Evolutionary conservation across 2,329 filamentous ascomycete genomes (phyloP), one percentile per base, ranked within the genome.

Genomic region (Shiraia bambusicola): DNA sequence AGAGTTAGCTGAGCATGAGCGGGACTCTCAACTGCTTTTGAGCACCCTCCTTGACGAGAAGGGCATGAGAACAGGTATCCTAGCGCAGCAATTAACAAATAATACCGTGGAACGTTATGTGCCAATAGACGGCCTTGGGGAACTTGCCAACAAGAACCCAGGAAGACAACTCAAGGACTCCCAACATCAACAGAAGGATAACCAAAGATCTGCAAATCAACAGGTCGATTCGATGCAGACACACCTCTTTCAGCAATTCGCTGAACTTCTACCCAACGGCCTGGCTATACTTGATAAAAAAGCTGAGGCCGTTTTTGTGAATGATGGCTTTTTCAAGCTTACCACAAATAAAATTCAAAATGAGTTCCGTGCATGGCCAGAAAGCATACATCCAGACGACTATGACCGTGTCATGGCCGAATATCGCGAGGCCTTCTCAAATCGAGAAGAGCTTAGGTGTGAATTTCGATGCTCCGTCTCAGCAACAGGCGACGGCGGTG

Each of bases 231-330:
- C 58, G 35, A 70, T 51, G 58, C 71, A 63, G 59, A 74, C 58
- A 41, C 69, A 59, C 4, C 67, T 74, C 30, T 75, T 74, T 38
- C 66, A 69, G 17, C 55, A 66, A 9, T 74, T 74, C 30, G 72
- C 72, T 4, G 72, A 74, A 37, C 63, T 75, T 48, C 51, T 75
- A 1, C 72, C 72, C 3, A 72, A 69, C 15, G 72, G 72, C 1
- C 56, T 75, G 9, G 72, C 72, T 2, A 74, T 75, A 25, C 59
- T 75, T 5, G 69, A 74, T 44, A 66, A 67, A 33, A 62, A 70
- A 13, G 71, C 71, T 1, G 69, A 72, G 27, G 69, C 71, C 7
- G 57, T 75, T 7, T 75, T 73, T 36, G 72, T 75, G 10, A 75
- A 75, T 36, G 67, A 73, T 37, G 64, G 66, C 34, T 75, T 74